Evolutionary conservation across 2,329 filamentous ascomycete species (phyloP).

Genomic region (Phoma sp.): DNA sequence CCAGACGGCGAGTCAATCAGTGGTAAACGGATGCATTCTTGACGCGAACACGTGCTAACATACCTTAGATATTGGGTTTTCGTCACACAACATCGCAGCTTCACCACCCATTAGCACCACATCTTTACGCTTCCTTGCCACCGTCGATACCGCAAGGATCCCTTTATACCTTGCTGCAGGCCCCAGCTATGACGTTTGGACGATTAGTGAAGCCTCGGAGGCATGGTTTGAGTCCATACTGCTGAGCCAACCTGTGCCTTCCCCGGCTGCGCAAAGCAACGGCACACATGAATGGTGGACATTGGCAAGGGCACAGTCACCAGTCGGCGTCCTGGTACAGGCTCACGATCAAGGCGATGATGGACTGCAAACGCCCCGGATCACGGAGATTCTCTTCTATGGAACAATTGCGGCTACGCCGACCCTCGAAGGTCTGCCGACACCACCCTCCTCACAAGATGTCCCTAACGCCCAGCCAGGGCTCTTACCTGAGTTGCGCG

Average conservation of each 20-base stretch:
- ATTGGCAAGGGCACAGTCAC: slow-evolving; percentile 46
- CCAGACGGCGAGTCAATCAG: slow-evolving; percentile 32
- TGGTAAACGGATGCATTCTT: slow-evolving; percentile 24
- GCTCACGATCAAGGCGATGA: slow-evolving; percentile 25
- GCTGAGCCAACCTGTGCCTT: slow-evolving; percentile 26
- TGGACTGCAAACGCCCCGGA: slow-evolving; percentile 16
- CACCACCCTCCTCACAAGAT: slow-evolving; percentile 41
- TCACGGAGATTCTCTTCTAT: slow-evolving; percentile 58
- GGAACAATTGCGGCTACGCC: slow-evolving; percentile 40
- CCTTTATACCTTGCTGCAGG: slow-evolving; percentile 52
- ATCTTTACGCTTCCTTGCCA: slow-evolving; percentile 46
- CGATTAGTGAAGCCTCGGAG: slow-evolving; percentile 42
- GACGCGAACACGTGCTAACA: not conserved
- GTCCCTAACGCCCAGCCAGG: slow-evolving; percentile 6
- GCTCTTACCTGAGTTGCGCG: slow-evolving; percentile 33
- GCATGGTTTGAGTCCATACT: slow-evolving; percentile 52
- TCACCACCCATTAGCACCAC: slow-evolving; percentile 22
- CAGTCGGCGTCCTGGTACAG: slow-evolving; percentile 50
- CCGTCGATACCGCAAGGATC: slow-evolving; percentile 50
- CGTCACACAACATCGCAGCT: slow-evolving; percentile 30
- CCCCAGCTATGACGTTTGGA: slow-evolving; percentile 49
- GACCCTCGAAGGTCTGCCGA: slow-evolving; percentile 30
- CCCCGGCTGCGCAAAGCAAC: not conserved
- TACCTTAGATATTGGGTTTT: slow-evolving; percentile 37
- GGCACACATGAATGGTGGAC: slow-evolving; percentile 47